Evolutionary conservation across 805 yeast species (phyloP).

Genomic region (Schwanniomyces sp.): DNA sequence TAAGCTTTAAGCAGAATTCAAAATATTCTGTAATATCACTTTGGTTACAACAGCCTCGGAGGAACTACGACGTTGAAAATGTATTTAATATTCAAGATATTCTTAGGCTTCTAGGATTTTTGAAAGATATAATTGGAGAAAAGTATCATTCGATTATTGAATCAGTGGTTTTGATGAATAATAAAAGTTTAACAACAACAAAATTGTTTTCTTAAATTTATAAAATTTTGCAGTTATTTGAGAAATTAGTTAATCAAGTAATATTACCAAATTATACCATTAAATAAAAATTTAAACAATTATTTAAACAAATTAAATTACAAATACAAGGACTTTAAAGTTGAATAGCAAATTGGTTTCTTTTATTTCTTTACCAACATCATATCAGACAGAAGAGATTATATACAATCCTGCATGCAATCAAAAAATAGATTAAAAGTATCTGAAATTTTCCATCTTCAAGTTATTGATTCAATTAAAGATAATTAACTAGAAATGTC

Average conservation of each 20-base stretch:
- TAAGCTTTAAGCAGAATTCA: slow-evolving; percentile 7
- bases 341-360: no score
- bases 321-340: no score
- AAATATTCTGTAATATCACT: slow-evolving; percentile 13
- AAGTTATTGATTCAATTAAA: not conserved
- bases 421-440: not conserved
- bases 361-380: no score
- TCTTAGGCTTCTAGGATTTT: slow-evolving; percentile 5
- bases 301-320: no score
- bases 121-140: slow-evolving; percentile 6
- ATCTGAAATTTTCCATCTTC: not conserved
- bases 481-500: not conserved
- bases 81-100: slow-evolving; percentile 2
- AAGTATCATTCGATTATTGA: slow-evolving; percentile 5
- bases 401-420: not conserved
- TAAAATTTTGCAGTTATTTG: not conserved
- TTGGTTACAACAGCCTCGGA: slow-evolving; percentile 12
- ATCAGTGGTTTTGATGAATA: slow-evolving; percentile 9
- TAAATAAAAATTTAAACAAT: no score
- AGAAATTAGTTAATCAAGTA: not conserved
- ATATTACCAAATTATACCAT: not conserved
- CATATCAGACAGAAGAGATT: no score
- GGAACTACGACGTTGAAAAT: not conserved
- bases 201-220: slow-evolving; percentile 3
- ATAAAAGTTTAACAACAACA: slow-evolving; percentile 5